Evolutionary conservation across 2,329 filamentous ascomycete genomes (phyloP), one percentile per base, ranked within the genome.

Genomic region (Helicocarpus griseus): DNA sequence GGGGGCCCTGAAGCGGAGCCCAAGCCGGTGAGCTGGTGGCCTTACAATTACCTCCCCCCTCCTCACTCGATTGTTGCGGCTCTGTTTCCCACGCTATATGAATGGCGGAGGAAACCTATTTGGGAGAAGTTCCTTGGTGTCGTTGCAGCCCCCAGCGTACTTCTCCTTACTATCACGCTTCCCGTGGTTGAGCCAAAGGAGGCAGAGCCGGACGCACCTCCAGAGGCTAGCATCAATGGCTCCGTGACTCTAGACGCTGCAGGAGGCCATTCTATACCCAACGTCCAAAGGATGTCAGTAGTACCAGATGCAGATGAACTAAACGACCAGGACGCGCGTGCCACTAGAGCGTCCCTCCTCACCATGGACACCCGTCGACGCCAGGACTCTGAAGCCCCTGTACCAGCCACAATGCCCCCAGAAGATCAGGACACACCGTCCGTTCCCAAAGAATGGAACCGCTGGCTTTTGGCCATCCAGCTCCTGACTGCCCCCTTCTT

Each of bases 401-500:
- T 70, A 17, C 57, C 62, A 14, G 63, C 61, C 22, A 55, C 67
- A 5, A 59, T 64, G n/a, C 65, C 66, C 0, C 68, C 69, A 21
- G 4, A 61, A 61, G 8, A 50, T 46, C 9, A 48, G 47, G 36
- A 24, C 14, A 48, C 19, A 29, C 53, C n/a, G 14, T 56, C 40
- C 35, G 58, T 58, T 2, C 57, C 69, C 2, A 76, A 78, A 50
- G 77, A 82, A 28, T 97, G 93, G 90, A 95, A 90, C 61, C 81
- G 89, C 49, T 98, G 93, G 91, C 80, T 98, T 3, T 79, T 95
- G 11, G 80, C 83, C 11, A 68, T 93, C 8, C 94, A 98, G 62
- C 77, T 93, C 46, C 89, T 96, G 64, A 87, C 86, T 0, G 89
- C 90, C 0, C 93, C 93, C 0, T 68, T 93, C 21, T 95, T 97